A percentile compares a stretch with the other conserved stretches of the same genome.
phyloP scores from a whole-genome alignment of 2,329 filamentous ascomycete genomes.

The Xylariaceae sp. region DNA sequence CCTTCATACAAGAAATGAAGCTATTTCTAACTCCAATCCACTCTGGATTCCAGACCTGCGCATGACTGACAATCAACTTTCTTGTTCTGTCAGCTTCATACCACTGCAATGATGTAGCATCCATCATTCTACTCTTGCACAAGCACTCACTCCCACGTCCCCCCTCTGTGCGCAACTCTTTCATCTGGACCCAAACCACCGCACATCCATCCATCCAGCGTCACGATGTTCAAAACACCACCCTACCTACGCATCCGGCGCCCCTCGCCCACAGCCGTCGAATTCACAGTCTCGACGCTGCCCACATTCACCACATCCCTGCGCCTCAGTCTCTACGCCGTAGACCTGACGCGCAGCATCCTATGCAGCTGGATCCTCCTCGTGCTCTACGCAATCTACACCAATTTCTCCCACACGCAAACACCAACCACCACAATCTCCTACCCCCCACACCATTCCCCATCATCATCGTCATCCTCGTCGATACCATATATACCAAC shows the following conservation, averaged over 20 bases:
- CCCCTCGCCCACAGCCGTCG: conserved; percentile 83
- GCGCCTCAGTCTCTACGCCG: conserved; percentile 41
- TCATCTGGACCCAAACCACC: no score
- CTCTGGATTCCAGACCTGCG: no score
- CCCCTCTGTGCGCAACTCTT: no score
- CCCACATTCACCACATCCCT: conserved; percentile 49
- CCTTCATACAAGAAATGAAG: no score
- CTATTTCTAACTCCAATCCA: no score
- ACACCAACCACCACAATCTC: conserved; percentile 3
- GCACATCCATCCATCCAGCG: no score
- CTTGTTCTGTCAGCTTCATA: no score
- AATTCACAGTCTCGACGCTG: conserved; percentile 85
- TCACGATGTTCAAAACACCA: conserved; percentile 53
- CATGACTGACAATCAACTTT: no score
- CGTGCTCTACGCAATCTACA: conserved; percentile 48
- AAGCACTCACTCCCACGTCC: no score
- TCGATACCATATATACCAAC: conserved; percentile 14
- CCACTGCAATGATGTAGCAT: no score
- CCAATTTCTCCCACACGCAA: conserved; percentile 1
- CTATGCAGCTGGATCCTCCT: conserved; percentile 41
- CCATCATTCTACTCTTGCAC: no score
- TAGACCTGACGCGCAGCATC: conserved; percentile 41
- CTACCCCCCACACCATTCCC: neutral
- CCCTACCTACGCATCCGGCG: conserved; percentile 60
- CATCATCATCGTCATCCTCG: conserved; percentile 2